Conservation (phyloP, 2,329 filamentous ascomycete species). For the Stagonosporopsis chrysanthemi region DNA sequence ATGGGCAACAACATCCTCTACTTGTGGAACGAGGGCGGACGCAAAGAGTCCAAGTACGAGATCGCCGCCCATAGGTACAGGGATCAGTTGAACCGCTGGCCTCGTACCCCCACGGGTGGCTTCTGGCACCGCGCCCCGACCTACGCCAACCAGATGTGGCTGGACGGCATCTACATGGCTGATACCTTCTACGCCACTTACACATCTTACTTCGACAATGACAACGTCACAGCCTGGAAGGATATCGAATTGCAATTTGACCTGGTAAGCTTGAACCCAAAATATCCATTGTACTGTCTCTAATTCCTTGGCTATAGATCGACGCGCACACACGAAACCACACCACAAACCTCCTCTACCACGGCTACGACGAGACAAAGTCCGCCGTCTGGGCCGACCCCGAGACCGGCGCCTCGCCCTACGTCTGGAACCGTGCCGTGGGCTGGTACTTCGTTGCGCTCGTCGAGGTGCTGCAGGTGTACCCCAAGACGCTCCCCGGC, state of each 20-base stretch:
- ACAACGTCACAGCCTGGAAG: slow-evolving; percentile 53
- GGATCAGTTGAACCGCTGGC: slow-evolving; percentile 57
- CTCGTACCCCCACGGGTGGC: slow-evolving; percentile 59
- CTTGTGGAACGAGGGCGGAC: slow-evolving; percentile 54
- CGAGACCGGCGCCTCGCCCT: slow-evolving; percentile 44
- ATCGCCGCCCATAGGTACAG: slow-evolving; percentile 58
- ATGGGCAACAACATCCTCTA: slow-evolving; percentile 62
- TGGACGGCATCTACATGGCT: slow-evolving; percentile 60
- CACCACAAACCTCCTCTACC: slow-evolving; percentile 43
- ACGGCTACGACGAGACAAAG: slow-evolving; percentile 48
- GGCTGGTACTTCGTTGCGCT: slow-evolving; percentile 51
- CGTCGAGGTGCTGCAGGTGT: slow-evolving; percentile 59
- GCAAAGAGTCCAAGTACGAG: slow-evolving; percentile 57
- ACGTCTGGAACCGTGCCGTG: slow-evolving; percentile 49
- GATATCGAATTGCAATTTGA: slow-evolving; percentile 52
- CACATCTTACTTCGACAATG: slow-evolving; percentile 48
- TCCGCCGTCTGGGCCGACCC: slow-evolving; percentile 47
- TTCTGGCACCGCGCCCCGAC: slow-evolving; percentile 62
- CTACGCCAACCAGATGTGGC: slow-evolving; percentile 65
- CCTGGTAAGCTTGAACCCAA: slow-evolving; percentile 12
- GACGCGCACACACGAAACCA: slow-evolving; percentile 46
- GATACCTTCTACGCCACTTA: slow-evolving; percentile 51
- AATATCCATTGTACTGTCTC: neutral
- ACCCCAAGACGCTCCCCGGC: slow-evolving; percentile 51
- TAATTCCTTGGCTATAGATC: slow-evolving; percentile 19